phyloP scores from a whole-genome alignment of 495 filamentous ascomycete species.

The Staphylotrichum tortipilum region DNA sequence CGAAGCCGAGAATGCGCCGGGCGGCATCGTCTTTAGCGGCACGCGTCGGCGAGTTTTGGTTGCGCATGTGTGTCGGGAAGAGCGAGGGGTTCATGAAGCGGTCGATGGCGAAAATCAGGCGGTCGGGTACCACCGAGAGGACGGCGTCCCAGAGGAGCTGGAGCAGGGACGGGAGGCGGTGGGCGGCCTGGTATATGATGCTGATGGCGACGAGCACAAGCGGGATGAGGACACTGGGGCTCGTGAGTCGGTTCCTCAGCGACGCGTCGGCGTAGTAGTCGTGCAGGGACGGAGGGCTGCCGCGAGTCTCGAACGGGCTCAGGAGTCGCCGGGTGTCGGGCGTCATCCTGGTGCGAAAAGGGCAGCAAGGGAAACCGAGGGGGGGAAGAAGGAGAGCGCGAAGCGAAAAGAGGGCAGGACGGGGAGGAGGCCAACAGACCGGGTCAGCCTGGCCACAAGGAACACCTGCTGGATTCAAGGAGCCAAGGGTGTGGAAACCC shows the following conservation, averaged over 20 bases:
- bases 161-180: conserved; percentile 11
- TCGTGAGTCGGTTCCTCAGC: conserved; percentile 24
- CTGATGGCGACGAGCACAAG: conserved; percentile 32
- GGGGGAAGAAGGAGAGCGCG: no score
- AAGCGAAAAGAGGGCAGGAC: no score
- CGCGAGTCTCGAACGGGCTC: conserved; percentile 19
- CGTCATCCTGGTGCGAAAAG: conserved; percentile 14
- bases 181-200: conserved; percentile 35
- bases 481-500: neutral
- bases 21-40: conserved; percentile 60
- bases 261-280: conserved; percentile 12
- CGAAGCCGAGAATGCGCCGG: conserved; percentile 57
- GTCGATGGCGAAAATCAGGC: conserved; percentile 53
- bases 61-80: conserved; percentile 21
- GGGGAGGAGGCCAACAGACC: no score
- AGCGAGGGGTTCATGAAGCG: conserved; percentile 30
- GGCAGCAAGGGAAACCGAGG: neutral
- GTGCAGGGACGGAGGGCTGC: conserved; percentile 10
- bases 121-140: conserved; percentile 52
- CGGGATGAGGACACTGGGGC: conserved; percentile 30
- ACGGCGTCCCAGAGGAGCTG: conserved; percentile 56
- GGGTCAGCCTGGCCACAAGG: no score
- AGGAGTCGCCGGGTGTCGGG: conserved; percentile 20
- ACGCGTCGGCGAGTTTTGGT: conserved; percentile 26
- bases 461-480: neutral